Base-by-base conservation (phyloP, 352 stramenopile species). In the Phytophthora uliginosa region DNA sequence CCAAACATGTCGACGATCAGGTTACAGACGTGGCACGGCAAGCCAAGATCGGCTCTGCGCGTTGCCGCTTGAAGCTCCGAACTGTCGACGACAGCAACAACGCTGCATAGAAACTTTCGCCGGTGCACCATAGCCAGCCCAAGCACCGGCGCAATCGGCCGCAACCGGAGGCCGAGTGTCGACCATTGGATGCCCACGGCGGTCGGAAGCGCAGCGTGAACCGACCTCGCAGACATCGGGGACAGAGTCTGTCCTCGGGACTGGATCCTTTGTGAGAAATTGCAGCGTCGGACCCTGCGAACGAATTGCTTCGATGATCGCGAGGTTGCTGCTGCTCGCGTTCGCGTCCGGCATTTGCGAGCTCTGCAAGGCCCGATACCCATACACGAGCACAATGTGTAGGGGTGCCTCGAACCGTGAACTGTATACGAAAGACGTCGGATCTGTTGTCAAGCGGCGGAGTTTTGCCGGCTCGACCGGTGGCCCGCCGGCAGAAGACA, bases 31-130 rank as follows among this genome's bases (percentile, higher is more conserved):
- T 62, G 62, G 26, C 38, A 48, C 26, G 12, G 13, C 31, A 62
- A n/a, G n/a, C n/a, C n/a, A n/a, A 26, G 62, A 69, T 69, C 38
- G n/a, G 33, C 24, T 36, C 15, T 8, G 20, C 17, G 62, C 62
- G 63, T 55, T 69, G 53, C 50, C 1, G 50, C 53, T 69, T 53
- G 18, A 68, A 62, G 36, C 51, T 20, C 36, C 5, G 24, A n/a
- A 20, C 45, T 52, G 54, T 38, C 52, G 31, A 26, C 42, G 40
- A 63, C 40, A 58, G 28, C 62, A 40, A 2, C 17, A 54, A 33
- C 9, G 53, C 40, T 42, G 53, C 63, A 64, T 70, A 63, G 24
- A 70, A 38, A 58, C 63, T 50, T 62, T 36, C 56, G 36, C 24
- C 28, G 52, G 50, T 62, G 42, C 33, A 31, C 26, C 26, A 4